Conservation (phyloP, 495 filamentous ascomycete species). For the Podospora appendiculata region DNA sequence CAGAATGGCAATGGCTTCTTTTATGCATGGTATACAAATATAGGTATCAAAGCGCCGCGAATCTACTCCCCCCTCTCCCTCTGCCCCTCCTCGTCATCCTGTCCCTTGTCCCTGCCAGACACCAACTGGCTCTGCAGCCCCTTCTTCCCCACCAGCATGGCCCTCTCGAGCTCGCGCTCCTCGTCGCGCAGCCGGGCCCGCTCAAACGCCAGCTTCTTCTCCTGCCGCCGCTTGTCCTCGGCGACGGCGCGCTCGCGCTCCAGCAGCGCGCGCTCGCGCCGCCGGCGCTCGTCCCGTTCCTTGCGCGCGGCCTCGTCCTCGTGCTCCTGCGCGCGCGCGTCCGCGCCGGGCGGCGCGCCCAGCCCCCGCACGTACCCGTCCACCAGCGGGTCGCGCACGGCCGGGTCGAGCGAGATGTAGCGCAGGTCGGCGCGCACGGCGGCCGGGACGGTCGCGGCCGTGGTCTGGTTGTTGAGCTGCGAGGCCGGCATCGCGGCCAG, state of each 20-base stretch:
- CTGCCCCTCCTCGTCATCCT: neutral
- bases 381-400: conserved; percentile 64
- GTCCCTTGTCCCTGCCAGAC: conserved; percentile 1
- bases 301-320: conserved; percentile 55
- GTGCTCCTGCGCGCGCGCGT: conserved; percentile 11
- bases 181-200: conserved; percentile 65
- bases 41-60: neutral
- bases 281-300: conserved; percentile 55
- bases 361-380: conserved; percentile 70
- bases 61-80: neutral
- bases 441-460: conserved; percentile 56
- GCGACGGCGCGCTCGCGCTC: conserved; percentile 66
- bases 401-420: conserved; percentile 69
- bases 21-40: neutral
- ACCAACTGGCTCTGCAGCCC: conserved; percentile 58
- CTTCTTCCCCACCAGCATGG: conserved; percentile 68
- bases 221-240: conserved; percentile 64
- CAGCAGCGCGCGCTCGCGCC: conserved; percentile 65
- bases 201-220: conserved; percentile 56
- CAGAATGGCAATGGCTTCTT: too few relatives aligned
- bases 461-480: conserved; percentile 58
- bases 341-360: conserved; percentile 51
- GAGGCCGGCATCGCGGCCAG: conserved; percentile 61
- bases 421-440: conserved; percentile 66
- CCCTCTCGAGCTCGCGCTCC: conserved; percentile 69